Evolutionary conservation across 768 basidiomycete genomes (phyloP), one percentile per base, ranked within the genome.

Genomic region (Lyophyllum atratum): DNA sequence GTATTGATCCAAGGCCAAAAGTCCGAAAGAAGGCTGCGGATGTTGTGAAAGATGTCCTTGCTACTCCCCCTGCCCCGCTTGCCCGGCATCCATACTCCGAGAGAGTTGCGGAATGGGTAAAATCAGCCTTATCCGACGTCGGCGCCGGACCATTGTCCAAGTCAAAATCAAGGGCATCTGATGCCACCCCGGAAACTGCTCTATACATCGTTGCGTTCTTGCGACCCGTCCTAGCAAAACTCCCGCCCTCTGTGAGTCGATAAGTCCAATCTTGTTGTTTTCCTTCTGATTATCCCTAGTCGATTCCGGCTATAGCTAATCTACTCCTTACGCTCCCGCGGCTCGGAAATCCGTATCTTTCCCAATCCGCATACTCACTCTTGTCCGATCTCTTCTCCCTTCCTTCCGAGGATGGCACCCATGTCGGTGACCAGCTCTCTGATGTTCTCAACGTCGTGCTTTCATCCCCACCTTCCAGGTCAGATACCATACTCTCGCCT

Each of bases 11-110:
- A 4, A 78, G 97, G 49, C 97, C 97, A 19, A 98, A 98, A 76
- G 94, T 99, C 51, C 86, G 97, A 54, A 95, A 84, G 72, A 86
- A 89, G 67, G 95, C 95, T 22, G 87, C 89, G 45, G 95, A 98
- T 66, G 83, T 90, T 19, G 82, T 99, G 29, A 83, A 81, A 64
- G 89, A 92, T 62, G 80, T 94, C 3, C 77, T 99, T 33, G 78
- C 81, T 15, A 79, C 79, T 24, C 93, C 95, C 9, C 91, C 93
- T 2, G 78, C 86, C 4, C 96, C 96, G 0, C 78, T 90, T 34
- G 64, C 84, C 5, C 72, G 80, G 22, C 97, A 99, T 74, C 95
- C 97, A 0, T 99, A 97, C 68, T 81, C 92, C 0, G 83, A 88
- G 37, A 79, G 85, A 61, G 88, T 92, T 17, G 83, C 90, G 9